These are phyloP conservation scores for Skeletonema tropicum DNA, from an alignment of 108 stramenopile species.

Conservation along the genomic window DNA sequence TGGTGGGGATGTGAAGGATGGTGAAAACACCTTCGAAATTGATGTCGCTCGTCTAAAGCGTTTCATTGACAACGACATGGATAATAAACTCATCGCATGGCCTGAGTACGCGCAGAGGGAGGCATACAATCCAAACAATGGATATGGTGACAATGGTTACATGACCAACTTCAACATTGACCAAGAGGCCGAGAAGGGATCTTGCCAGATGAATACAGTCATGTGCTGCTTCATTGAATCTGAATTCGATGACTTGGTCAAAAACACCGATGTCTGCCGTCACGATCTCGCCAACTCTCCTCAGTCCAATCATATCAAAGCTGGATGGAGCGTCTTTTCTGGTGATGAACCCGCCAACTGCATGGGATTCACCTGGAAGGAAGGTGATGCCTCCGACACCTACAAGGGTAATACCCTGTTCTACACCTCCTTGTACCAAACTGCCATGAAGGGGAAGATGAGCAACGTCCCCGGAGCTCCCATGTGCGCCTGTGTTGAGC, in stretches of 20 bases:
- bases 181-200: background rate
- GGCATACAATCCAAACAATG: conserved; percentile 23
- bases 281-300: conserved; percentile 31
- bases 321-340: conserved; percentile 35
- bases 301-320: conserved; percentile 33
- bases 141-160: conserved; percentile 27
- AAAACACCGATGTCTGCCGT: conserved; percentile 34
- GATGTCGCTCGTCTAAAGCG: conserved; percentile 9
- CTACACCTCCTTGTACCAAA: conserved; percentile 32
- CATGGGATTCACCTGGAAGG: conserved; percentile 40
- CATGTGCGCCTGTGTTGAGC: conserved; percentile 52
- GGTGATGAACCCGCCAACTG: conserved; percentile 27
- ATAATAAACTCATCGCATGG: conserved; percentile 18
- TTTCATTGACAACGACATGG: conserved; percentile 15
- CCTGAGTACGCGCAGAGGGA: conserved; percentile 35
- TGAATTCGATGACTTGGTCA: background rate
- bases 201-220: conserved; percentile 30
- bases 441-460: conserved; percentile 35
- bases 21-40: conserved; percentile 9
- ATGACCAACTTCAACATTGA: conserved; percentile 38
- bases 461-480: conserved; percentile 48
- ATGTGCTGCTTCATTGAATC: conserved; percentile 45
- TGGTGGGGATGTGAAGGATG: conserved; percentile 19
- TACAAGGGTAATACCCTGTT: conserved; percentile 33
- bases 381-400: conserved; percentile 10